Evolutionary conservation across 2,329 filamentous ascomycete species (phyloP).

Genomic region (Madurella fahalii): DNA sequence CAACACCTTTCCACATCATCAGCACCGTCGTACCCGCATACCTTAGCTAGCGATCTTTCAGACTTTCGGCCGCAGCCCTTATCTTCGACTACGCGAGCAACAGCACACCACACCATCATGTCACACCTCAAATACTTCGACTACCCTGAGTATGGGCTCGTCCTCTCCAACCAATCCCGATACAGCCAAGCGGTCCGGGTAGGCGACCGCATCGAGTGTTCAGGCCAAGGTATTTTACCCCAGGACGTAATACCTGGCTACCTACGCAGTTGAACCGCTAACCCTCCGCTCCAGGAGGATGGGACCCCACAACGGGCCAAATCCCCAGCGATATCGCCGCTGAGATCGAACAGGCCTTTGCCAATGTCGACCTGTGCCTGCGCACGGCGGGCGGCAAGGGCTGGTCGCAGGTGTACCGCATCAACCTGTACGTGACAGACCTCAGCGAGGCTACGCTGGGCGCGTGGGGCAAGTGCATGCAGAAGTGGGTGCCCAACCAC

Average conservation of each 20-base stretch:
- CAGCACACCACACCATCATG: neutral
- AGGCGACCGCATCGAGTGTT: slow-evolving; percentile 43
- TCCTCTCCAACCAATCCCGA: slow-evolving; percentile 28
- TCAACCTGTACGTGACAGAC: slow-evolving; percentile 38
- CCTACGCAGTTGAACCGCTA: no score
- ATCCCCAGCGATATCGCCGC: slow-evolving; percentile 26
- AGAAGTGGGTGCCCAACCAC: slow-evolving; percentile 49
- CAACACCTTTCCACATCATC: no score
- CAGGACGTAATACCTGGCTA: neutral
- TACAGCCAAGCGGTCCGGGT: slow-evolving; percentile 49
- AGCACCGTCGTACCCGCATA: neutral
- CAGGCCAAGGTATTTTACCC: slow-evolving; percentile 40
- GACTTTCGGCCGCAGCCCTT: neutral
- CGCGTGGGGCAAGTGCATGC: slow-evolving; percentile 44
- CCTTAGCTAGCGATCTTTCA: neutral
- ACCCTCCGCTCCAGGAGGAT: slow-evolving; percentile 28
- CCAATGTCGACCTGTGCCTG: slow-evolving; percentile 48
- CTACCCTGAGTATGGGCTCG: slow-evolving; percentile 34
- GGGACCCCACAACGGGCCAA: slow-evolving; percentile 28
- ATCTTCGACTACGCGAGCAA: no score
- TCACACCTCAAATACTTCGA: slow-evolving; percentile 25
- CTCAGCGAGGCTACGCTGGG: slow-evolving; percentile 38
- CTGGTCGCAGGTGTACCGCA: slow-evolving; percentile 31
- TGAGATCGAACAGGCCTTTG: slow-evolving; percentile 46
- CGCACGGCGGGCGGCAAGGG: slow-evolving; percentile 42